Evolutionary conservation across 345 rosid genomes (phyloP).

Genomic region (Excoecaria cochinchinensis): DNA sequence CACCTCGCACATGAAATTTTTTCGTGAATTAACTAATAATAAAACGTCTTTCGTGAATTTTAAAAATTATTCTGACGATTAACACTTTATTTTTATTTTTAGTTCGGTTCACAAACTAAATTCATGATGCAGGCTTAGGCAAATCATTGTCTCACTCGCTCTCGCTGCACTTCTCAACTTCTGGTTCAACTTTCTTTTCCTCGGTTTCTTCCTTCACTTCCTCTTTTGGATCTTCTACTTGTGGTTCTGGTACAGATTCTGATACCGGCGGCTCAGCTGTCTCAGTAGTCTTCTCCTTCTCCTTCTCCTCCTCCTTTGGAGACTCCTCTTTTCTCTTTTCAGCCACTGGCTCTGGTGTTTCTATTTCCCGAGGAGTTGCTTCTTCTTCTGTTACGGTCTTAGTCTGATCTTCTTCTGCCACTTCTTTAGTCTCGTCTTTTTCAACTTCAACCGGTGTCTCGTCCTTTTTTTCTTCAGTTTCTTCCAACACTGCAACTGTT

Average conservation of each 20-base stretch:
- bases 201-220: conserved; percentile 18
- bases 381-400: conserved; percentile 38
- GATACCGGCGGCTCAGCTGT: conserved; percentile 13
- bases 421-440: conserved; percentile 29
- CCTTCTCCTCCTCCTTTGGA: conserved; percentile 1
- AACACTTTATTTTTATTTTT: no score
- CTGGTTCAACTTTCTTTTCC: conserved; percentile 13
- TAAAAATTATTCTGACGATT: no score
- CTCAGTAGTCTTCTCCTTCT: neutral
- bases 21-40: no score
- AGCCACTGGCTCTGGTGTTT: conserved; percentile 16
- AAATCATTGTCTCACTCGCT: neutral
- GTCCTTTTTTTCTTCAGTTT: conserved; percentile 1
- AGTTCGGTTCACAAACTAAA: no score
- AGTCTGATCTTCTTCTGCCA: conserved; percentile 35
- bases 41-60: no score
- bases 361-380: conserved; percentile 20
- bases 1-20: no score
- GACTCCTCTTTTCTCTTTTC: conserved; percentile 12
- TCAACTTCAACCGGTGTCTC: neutral
- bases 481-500: conserved; percentile 5
- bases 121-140: no score
- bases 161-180: conserved; percentile 21
- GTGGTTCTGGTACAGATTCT: conserved; percentile 8
- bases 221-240: conserved; percentile 32